These are phyloP conservation scores for Aspergillus sp. DNA, from an alignment of 2,329 filamentous ascomycete genomes.

Conservation along the genomic window DNA sequence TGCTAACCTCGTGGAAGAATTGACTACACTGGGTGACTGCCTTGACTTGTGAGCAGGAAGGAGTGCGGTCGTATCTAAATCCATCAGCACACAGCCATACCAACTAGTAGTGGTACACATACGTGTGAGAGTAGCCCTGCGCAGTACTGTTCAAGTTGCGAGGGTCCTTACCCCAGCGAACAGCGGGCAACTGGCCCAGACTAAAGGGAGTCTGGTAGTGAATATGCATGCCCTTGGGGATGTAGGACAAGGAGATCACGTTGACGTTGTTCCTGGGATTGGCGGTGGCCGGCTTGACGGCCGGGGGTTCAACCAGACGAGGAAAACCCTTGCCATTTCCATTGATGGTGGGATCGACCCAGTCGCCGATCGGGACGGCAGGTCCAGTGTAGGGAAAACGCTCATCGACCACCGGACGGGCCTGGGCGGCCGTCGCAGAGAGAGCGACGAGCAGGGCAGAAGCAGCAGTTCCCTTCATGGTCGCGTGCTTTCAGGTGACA, in stretches of 20 bases:
- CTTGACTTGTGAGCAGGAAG: conserved; percentile 49
- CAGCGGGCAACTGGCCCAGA: conserved; percentile 46
- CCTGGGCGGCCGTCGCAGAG: conserved; percentile 23
- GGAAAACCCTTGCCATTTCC: conserved; percentile 57
- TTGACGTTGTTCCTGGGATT: conserved; percentile 57
- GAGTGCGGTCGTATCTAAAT: conserved; percentile 52
- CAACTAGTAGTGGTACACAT: conserved; percentile 16
- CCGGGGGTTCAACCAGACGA: conserved; percentile 54
- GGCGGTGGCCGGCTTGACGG: conserved; percentile 47
- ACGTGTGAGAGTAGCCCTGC: conserved; percentile 47
- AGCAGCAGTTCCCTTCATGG: conserved; percentile 26
- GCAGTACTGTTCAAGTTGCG: conserved; percentile 38
- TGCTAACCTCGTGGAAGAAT: conserved; percentile 55
- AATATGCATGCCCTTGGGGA: conserved; percentile 54
- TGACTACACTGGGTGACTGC: conserved; percentile 54
- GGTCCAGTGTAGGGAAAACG: conserved; percentile 53
- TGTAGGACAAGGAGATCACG: conserved; percentile 53
- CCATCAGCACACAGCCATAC: not conserved
- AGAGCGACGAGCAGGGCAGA: conserved; percentile 26
- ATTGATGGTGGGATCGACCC: conserved; percentile 54
- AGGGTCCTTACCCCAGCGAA: conserved; percentile 48
- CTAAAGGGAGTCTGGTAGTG: conserved; percentile 59
- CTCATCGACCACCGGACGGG: conserved; percentile 43
- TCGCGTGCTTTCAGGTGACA: conserved; percentile 2
- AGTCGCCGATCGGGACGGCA: conserved; percentile 53